Percentiles rank a stretch among this genome's conserved stretches.
phyloP scores from a whole-genome alignment of 1,284 basidiomycete species.

The Moniliella sp. region DNA sequence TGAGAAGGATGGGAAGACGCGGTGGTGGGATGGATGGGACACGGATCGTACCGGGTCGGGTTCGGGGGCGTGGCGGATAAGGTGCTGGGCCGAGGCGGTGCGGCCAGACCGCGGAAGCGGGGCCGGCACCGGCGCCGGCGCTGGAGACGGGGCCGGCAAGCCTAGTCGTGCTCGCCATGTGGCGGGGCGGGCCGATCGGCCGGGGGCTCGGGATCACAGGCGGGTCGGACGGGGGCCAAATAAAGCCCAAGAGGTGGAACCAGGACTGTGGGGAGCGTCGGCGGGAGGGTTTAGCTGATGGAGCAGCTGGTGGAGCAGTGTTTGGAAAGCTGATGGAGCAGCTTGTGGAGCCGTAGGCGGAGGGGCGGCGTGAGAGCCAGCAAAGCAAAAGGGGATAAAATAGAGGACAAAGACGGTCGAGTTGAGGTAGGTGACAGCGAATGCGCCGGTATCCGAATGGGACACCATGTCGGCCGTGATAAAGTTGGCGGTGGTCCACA shows the following conservation, averaged over 20 bases:
- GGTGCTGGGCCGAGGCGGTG: no score
- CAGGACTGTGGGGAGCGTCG: no score
- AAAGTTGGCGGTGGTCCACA: conserved; percentile 45
- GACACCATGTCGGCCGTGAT: conserved; percentile 25
- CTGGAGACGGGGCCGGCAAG: no score
- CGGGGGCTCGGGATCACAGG: no score
- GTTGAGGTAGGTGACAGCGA: conserved; percentile 55
- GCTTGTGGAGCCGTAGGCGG: background rate
- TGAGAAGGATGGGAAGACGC: no score
- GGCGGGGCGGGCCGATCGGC: no score
- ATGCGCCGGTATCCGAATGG: conserved; percentile 28
- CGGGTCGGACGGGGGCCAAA: conserved; percentile 8
- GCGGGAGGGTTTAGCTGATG: background rate
- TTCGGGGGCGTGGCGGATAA: no score
- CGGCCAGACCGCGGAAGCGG: no score
- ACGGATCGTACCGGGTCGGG: conserved; percentile 10
- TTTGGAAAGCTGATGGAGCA: no score
- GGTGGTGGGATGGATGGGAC: no score
- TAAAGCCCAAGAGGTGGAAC: conserved; percentile 18
- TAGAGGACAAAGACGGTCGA: conserved; percentile 74
- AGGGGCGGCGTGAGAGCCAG: background rate
- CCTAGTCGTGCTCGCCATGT: no score
- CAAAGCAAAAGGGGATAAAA: conserved; percentile 44
- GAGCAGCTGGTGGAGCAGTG: background rate
- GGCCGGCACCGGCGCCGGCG: no score